These are phyloP conservation scores for Torrubiella hemipterigena DNA, from an alignment of 2,329 filamentous ascomycete genomes.

Conservation along the genomic window DNA sequence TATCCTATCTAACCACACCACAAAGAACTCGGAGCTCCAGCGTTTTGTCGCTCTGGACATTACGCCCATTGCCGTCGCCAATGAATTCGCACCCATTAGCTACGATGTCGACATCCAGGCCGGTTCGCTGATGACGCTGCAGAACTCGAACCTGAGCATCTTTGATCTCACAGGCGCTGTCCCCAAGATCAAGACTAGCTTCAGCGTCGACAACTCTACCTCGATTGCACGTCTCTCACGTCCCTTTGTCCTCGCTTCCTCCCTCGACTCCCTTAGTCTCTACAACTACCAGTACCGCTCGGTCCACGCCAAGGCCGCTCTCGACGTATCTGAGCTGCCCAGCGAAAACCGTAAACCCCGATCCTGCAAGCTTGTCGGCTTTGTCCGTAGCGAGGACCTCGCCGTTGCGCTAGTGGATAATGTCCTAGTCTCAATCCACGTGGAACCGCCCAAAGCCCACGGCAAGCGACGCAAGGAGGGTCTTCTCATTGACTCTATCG, in stretches of 20 bases:
- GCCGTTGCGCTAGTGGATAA: constrained; percentile 53
- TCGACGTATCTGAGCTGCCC: constrained; percentile 30
- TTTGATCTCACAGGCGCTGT: constrained; percentile 53
- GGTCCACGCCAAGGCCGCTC: constrained; percentile 36
- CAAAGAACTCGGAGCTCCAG: constrained; percentile 16
- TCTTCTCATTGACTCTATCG: constrained; percentile 61
- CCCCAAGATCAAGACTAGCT: constrained; percentile 45
- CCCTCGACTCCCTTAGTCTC: constrained; percentile 41
- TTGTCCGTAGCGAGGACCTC: constrained; percentile 54
- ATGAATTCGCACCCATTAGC: constrained; percentile 9
- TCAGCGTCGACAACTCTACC: constrained; percentile 37
- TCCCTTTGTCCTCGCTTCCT: constrained; percentile 53
- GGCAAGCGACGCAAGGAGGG: constrained; percentile 46
- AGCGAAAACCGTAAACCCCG: constrained; percentile 20
- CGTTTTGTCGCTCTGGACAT: constrained; percentile 27
- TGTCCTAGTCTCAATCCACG: constrained; percentile 55
- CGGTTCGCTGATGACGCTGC: constrained; percentile 51
- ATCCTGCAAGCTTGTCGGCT: constrained; percentile 38
- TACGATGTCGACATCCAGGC: constrained; percentile 51
- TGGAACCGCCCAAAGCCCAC: constrained; percentile 48
- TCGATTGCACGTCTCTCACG: constrained; percentile 58
- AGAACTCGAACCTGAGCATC: constrained; percentile 39
- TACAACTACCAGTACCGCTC: constrained; percentile 60
- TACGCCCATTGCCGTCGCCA: constrained; percentile 19
- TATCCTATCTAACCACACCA: constrained; percentile 13